A percentile compares a stretch with the other conserved stretches of the same genome.
Evolutionary conservation across 495 filamentous ascomycete genomes (phyloP).

Genomic region (Xylaria longipes): DNA sequence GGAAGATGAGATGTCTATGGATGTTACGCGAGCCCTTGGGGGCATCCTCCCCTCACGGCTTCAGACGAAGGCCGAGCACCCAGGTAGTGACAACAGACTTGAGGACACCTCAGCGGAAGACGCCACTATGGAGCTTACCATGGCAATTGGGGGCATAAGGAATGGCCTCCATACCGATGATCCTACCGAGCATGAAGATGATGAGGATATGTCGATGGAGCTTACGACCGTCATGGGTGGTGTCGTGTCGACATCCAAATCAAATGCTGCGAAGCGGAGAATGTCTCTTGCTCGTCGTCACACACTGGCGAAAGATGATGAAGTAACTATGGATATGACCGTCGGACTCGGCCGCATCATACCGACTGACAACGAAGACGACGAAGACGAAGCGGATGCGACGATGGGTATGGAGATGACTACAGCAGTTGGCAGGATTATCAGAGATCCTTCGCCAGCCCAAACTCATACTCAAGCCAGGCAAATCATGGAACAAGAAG

Average conservation of each 20-base stretch:
- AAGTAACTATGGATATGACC: constrained; percentile 72
- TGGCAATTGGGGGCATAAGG: constrained; percentile 71
- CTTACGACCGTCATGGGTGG: constrained; percentile 76
- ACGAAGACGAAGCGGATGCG: constrained; percentile 52
- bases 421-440: constrained; percentile 62
- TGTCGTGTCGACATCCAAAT: constrained; percentile 55
- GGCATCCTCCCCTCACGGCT: constrained; percentile 67
- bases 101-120: constrained; percentile 51
- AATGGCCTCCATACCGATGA: constrained; percentile 32
- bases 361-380: constrained; percentile 44
- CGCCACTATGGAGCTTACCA: constrained; percentile 74
- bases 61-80: constrained; percentile 36
- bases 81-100: constrained; percentile 34
- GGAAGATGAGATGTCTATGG: constrained; percentile 80
- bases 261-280: constrained; percentile 29
- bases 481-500: constrained; percentile 65
- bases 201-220: constrained; percentile 84
- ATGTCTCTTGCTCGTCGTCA: constrained; percentile 34
- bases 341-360: constrained; percentile 74
- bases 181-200: constrained; percentile 36
- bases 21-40: constrained; percentile 84
- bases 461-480: constrained; percentile 58
- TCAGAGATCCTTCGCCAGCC: constrained; percentile 42
- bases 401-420: constrained; percentile 68
- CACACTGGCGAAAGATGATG: constrained; percentile 44